Base-by-base conservation (phyloP, 768 basidiomycete species). In the Lactarius pseudohatsudake region DNA sequence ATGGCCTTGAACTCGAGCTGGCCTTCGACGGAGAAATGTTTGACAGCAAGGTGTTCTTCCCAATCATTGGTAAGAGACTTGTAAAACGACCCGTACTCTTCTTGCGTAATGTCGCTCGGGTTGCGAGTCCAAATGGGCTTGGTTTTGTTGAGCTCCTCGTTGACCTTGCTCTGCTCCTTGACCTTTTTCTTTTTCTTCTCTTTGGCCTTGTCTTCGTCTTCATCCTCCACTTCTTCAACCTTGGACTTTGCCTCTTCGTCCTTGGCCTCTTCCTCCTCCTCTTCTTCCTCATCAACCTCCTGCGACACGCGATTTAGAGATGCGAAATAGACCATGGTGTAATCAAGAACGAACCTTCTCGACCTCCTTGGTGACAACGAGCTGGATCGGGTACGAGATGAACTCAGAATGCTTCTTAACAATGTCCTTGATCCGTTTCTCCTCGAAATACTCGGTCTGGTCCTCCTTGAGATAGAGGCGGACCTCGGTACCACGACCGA, bases 381-480 rank as follows among this genome's bases (percentile, higher is more conserved):
- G 87, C 77, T 98, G 96, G 76, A 98, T 99, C 70, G 97, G 97
- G 82, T 98, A 98, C 36, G 96, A 98, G 80, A 98, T 99, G 84
- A 98, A 98, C 82, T 99, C 96, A 75, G 96, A 98, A 85, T 99
- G 96, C 85, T 98, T 98, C 87, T 99, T 98, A 77, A 99, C 96
- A 72, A 96, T 93, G 72, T 98, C 97, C 85, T 96, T 96, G 85
- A 98, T 92, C 79, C 89, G 89, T 86, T 97, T 97, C 87, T 99
- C 96, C 83, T 99, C 96, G 56, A 98, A 86, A 82, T 98, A 98
- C 79, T 98, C 97, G 69, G 92, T 88, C 81, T 98, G 94, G 78
- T 99, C 97, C 77, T 98, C 97, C 85, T 99, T 98, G 78, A 99
- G 81, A 85, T 81, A 93, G 67, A 96, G 88, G 70, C 89, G 89